Base-by-base conservation (phyloP, 345 rosid species). In the Euphorbia peplus region DNA sequence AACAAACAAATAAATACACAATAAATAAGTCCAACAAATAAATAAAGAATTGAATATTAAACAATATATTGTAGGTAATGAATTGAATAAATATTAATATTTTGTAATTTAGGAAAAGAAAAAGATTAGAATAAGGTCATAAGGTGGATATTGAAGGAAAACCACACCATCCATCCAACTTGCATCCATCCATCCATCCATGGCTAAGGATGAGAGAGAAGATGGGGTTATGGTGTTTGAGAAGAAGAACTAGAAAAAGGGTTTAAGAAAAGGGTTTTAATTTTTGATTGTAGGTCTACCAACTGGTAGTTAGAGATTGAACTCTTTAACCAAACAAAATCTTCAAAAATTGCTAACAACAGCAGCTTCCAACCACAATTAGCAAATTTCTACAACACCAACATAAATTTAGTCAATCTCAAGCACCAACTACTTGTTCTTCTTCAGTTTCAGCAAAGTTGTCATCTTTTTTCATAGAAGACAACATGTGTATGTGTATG, bases 221-320 rank as follows among this genome's bases (percentile, higher is more conserved):
- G 21, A 56, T 50, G 61, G 25, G 29, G 56, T 10, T 41, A 63
- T 66, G 64, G 50, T 44, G 50, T 44, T 44, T 44, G 50, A 44
- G 50, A 44, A 44, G 50, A 15, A 39, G 42, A 8, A 5, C 3
- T 12, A 18, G 14, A 1, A 14, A 70, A 30, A 80, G 74, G 79
- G 80, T 84, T 87, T 81, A 82, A 79, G 73, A 32, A 74, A 76
- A 74, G 83, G 81, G 78, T 88, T 91, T n/a, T n/a, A n/a, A n/a
- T n/a, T n/a, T n/a, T n/a, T n/a, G n/a, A n/a, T n/a, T n/a, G n/a
- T 89, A 93, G 97, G 89, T 93, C 93, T 68, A 90, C 99, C 97
- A 85, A 88, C 99, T 91, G 90, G 91, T 93, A 26, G 87, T 88
- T 78, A 86, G 79, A 75, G 90, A 91, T 85, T 78, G 85, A 84